Conservation (phyloP, 768 basidiomycete species). For the Suillus spraguei region DNA sequence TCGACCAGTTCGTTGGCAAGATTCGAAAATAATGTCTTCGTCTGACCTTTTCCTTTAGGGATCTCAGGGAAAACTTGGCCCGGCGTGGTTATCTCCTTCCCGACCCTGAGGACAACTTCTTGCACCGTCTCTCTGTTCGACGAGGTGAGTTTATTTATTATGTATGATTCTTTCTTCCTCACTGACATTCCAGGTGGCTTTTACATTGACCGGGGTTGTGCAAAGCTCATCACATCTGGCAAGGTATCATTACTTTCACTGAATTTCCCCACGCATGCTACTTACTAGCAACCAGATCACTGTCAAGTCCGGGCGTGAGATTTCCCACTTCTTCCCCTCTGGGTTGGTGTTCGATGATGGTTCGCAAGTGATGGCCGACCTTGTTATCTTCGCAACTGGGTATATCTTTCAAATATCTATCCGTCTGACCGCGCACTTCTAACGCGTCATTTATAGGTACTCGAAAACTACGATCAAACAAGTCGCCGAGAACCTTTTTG, state of each 20-base stretch:
- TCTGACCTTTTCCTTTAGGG: neutral
- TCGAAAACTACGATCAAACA: slow-evolving; percentile 10
- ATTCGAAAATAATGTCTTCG: neutral
- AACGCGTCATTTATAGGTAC: neutral
- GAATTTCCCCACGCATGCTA: neutral
- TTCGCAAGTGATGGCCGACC: slow-evolving; percentile 7
- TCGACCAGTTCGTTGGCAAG: slow-evolving; percentile 11
- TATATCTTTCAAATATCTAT: neutral
- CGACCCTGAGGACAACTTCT: slow-evolving; percentile 2
- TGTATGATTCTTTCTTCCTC: neutral
- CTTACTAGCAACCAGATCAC: slow-evolving; percentile 5
- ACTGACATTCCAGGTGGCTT: slow-evolving; percentile 5
- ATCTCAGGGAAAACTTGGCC: slow-evolving; percentile 7
- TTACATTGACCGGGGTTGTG: slow-evolving; percentile 13
- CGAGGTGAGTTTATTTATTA: slow-evolving; percentile 1
- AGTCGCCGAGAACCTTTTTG: slow-evolving; percentile 9
- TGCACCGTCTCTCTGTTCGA: slow-evolving; percentile 13
- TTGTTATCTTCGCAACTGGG: slow-evolving; percentile 12
- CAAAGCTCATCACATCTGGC: slow-evolving; percentile 10
- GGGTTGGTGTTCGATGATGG: slow-evolving; percentile 11
- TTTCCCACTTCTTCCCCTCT: slow-evolving; percentile 6
- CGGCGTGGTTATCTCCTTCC: slow-evolving; percentile 10
- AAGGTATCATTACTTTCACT: slow-evolving; percentile 1
- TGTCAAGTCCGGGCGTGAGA: slow-evolving; percentile 11
- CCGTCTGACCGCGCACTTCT: neutral